Evolutionary conservation across 1,284 basidiomycete genomes (phyloP).

Genomic region (Irpex sp.): DNA sequence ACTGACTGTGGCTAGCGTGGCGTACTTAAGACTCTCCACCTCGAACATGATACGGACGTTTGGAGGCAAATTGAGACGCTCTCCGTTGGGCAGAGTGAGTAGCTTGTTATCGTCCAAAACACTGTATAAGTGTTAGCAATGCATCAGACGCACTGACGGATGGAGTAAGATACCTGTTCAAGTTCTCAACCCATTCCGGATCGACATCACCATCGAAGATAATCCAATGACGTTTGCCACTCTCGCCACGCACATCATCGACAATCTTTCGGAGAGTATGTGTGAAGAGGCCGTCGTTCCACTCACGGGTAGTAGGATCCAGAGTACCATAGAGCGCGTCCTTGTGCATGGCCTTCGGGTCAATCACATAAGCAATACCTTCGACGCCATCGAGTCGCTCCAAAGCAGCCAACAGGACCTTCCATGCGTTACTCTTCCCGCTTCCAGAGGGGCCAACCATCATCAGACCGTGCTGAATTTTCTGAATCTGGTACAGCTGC

Average conservation of each 20-base stretch:
- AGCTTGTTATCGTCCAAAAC: slow-evolving; percentile 99
- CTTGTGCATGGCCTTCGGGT: slow-evolving; percentile 99
- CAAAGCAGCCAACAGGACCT: slow-evolving; percentile 86
- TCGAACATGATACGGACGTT: slow-evolving; percentile 99
- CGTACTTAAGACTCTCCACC: slow-evolving; percentile 96
- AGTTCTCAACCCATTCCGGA: slow-evolving; percentile 99
- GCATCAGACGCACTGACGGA: too few species aligned
- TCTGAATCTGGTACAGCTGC: slow-evolving; percentile 98
- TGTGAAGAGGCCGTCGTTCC: slow-evolving; percentile 99
- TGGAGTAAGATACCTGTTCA: slow-evolving; percentile 74
- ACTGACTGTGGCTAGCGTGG: slow-evolving; percentile 97
- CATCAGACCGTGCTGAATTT: slow-evolving; percentile 99
- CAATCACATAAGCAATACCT: slow-evolving; percentile 94
- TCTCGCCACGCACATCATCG: slow-evolving; percentile 98
- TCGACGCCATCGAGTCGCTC: slow-evolving; percentile 91
- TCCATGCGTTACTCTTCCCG: slow-evolving; percentile 98
- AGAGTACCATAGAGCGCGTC: slow-evolving; percentile 97
- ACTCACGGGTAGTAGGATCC: slow-evolving; percentile 96
- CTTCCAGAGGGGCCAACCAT: slow-evolving; percentile 98
- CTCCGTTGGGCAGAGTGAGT: slow-evolving; percentile 95
- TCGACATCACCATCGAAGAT: slow-evolving; percentile 99
- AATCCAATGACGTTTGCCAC: slow-evolving; percentile 97
- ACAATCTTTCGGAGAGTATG: slow-evolving; percentile 97
- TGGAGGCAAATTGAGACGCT: slow-evolving; percentile 93
- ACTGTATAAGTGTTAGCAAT: too few species aligned